Base-by-base conservation (phyloP, 192 early-diverging fungal species). In the Pilobolus umbonatus region DNA sequence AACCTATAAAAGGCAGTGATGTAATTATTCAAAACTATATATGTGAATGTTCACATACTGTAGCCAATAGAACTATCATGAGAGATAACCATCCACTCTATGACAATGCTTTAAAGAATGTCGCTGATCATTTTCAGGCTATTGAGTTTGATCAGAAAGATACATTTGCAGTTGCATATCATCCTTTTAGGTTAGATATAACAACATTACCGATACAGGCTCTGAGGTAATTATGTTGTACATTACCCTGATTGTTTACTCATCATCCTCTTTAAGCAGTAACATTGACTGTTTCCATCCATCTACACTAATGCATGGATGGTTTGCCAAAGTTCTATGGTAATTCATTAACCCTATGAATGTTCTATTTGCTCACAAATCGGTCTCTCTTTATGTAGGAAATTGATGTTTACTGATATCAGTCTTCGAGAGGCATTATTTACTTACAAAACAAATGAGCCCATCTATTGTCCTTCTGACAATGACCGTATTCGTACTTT, bases 201-300 rank as follows among this genome's bases (percentile, higher is more conserved):
- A 24, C 29, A 24, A 50, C 59, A 2, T 80, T 76, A 71, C 62
- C 72, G 0, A 64, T 75, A 26, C 42, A 74, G 21, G 64, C 59
- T 25, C 55, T 85, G 2, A 69, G 67, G 56, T 60, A 69, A 32
- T 14, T 35, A 29, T 24, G 26, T 52, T 44, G 7, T 24, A 34
- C 17, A 7, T 34, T 35, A 7, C 15, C 4, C 3, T 1, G 29
- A 12, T 42, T 22, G n/a, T n/a, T 52, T 43, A 55, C 3, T 2
- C 5, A 10, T 2, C 29, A 48, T 29, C 21, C 28, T 9, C n/a
- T n/a, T 4, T 53, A 38, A 11, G 3, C 25, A 79, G 75, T 47
- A 62, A 73, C 47, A 56, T 74, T 45, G 83, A 85, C 45, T 85
- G 83, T 55, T 85, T 85, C 68, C 83, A 85, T 67, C 83, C 83